These are phyloP conservation scores for Trebouxia gelatinosa DNA, from an alignment of 163 green algal species.

Conservation along the genomic window DNA sequence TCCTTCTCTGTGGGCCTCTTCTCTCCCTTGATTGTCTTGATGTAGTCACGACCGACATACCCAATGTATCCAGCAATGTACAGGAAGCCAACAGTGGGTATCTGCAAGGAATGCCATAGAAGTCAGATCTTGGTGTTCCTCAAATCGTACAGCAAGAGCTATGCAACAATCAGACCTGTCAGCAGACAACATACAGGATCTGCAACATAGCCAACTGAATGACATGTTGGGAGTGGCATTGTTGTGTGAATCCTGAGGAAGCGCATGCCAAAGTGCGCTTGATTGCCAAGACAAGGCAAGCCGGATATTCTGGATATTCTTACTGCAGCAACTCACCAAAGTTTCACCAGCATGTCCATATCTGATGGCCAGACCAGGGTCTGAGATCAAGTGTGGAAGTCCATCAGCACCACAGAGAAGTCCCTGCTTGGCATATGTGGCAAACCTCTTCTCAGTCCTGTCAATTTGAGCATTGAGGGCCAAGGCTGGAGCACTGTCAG, in stretches of 20 bases:
- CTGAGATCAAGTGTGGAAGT: conserved; percentile 96
- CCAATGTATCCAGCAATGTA: conserved; percentile 98
- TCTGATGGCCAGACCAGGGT: conserved; percentile 90
- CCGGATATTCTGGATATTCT: not conserved
- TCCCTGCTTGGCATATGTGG: conserved; percentile 86
- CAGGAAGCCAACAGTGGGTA: conserved; percentile 95
- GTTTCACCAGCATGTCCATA: conserved; percentile 94
- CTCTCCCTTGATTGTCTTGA: conserved; percentile 60
- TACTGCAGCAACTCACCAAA: conserved; percentile 74
- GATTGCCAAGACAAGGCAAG: too few species aligned
- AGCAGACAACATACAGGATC: not conserved
- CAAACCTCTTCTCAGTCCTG: conserved; percentile 91
- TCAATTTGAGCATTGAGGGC: conserved; percentile 94
- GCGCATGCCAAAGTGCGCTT: too few species aligned
- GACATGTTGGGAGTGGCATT: too few species aligned
- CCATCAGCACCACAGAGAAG: conserved; percentile 97
- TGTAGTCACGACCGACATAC: conserved; percentile 90
- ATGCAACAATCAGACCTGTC: too few species aligned
- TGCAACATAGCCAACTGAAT: not conserved
- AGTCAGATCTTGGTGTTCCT: too few species aligned
- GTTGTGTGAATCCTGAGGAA: too few species aligned
- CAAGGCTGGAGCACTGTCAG: conserved; percentile 79
- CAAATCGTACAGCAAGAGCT: too few species aligned
- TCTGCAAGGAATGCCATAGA: conserved; percentile 68
- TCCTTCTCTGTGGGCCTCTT: conserved; percentile 92